A percentile compares a stretch with the other conserved stretches of the same genome.
These are phyloP conservation scores for Aspergillus transmontanensis DNA, from an alignment of 2,329 filamentous ascomycete species.

Conservation along the genomic window DNA sequence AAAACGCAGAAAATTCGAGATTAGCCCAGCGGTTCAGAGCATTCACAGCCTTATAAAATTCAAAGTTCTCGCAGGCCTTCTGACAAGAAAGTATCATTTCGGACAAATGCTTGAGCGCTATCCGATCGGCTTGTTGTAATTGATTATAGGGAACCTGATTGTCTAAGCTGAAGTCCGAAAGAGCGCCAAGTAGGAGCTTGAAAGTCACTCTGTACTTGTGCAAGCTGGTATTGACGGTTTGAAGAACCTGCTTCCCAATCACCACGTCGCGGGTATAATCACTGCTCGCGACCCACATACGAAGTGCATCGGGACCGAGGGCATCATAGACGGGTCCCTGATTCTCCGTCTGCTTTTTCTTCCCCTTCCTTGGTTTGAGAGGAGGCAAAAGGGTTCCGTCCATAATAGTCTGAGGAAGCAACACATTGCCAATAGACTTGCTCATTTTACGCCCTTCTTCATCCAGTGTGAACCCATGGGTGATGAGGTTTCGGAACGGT, in stretches of 20 bases:
- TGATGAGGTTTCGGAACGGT: slow-evolving; percentile 88
- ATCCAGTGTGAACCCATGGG: slow-evolving; percentile 93
- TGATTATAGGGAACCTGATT: slow-evolving; percentile 44
- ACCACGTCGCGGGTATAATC: slow-evolving; percentile 89
- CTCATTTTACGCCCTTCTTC: slow-evolving; percentile 96
- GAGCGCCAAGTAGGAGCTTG: slow-evolving; percentile 83
- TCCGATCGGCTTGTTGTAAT: slow-evolving; percentile 66
- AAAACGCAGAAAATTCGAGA: slow-evolving; percentile 85
- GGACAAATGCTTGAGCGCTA: slow-evolving; percentile 75
- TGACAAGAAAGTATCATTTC: slow-evolving; percentile 67
- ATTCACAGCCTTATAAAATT: slow-evolving; percentile 78
- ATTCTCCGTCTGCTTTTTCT: slow-evolving; percentile 44
- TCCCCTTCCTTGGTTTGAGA: slow-evolving; percentile 63
- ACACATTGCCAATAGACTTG: slow-evolving; percentile 89
- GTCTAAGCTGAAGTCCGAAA: slow-evolving; percentile 58
- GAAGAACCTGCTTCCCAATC: slow-evolving; percentile 76
- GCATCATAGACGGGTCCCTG: slow-evolving; percentile 59
- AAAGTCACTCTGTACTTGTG: slow-evolving; percentile 87
- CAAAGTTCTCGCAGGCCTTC: slow-evolving; percentile 67
- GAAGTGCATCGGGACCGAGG: slow-evolving; percentile 82
- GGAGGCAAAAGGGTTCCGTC: slow-evolving; percentile 76
- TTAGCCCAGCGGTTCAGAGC: slow-evolving; percentile 79
- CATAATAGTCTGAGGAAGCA: slow-evolving; percentile 81
- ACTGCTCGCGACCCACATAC: slow-evolving; percentile 87
- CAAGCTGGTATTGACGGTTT: slow-evolving; percentile 73